A percentile compares a stretch with the other conserved stretches of the same genome.
phyloP scores from a whole-genome alignment of 2,329 filamentous ascomycete genomes.

The Mariannaea sp. region DNA sequence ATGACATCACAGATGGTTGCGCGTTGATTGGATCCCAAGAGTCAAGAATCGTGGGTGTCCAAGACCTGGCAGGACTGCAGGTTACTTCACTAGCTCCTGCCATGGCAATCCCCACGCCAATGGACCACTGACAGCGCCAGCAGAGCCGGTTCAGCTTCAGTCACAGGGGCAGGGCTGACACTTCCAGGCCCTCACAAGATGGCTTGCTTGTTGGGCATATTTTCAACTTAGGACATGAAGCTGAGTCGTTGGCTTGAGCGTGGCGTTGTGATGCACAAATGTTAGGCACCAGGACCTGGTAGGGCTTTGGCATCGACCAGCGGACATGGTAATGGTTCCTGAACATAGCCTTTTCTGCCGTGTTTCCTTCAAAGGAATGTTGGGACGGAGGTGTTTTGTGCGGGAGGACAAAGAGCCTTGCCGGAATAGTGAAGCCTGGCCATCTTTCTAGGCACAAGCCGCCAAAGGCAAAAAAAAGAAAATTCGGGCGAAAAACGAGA shows the following conservation, averaged over 20 bases:
- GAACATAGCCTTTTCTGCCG: background rate
- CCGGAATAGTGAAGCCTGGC: background rate
- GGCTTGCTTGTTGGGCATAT: constrained; percentile 1
- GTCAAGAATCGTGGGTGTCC: constrained; percentile 2
- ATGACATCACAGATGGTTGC: constrained; percentile 20
- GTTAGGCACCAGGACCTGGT: too few relatives aligned
- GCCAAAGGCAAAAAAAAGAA: background rate
- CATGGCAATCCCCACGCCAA: constrained; percentile 10
- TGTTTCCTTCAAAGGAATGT: too few relatives aligned
- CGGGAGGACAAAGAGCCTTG: background rate
- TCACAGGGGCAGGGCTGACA: constrained; percentile 16
- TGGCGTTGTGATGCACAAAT: background rate
- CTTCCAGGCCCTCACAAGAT: too few relatives aligned
- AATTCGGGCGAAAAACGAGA: too few relatives aligned
- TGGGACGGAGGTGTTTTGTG: too few relatives aligned
- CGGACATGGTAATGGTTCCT: background rate
- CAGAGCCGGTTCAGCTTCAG: constrained; percentile 13
- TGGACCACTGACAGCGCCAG: constrained; percentile 3
- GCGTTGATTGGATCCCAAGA: constrained; percentile 15
- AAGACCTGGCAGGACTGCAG: constrained; percentile 6
- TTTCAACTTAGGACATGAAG: background rate
- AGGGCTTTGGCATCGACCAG: too few relatives aligned
- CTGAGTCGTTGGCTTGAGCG: background rate
- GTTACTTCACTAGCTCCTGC: constrained; percentile 11
- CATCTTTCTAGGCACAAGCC: background rate